Evolutionary conservation across 2,329 filamentous ascomycete species (phyloP).

Genomic region (Pestalotiopsis sp.): DNA sequence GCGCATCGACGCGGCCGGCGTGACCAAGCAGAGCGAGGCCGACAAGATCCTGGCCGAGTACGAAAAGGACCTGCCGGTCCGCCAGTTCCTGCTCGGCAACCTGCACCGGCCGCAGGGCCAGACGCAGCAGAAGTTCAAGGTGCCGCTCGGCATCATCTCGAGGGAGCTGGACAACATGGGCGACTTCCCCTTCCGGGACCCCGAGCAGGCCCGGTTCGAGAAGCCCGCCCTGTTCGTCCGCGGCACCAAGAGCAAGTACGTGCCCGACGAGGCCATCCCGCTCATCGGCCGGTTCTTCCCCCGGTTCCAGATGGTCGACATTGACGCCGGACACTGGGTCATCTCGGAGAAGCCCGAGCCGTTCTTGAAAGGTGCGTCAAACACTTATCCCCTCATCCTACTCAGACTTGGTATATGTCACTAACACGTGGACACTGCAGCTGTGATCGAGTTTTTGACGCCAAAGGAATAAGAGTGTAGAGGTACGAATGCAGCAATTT

Average conservation of each 20-base stretch:
- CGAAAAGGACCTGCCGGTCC: conserved; percentile 75
- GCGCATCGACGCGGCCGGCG: conserved; percentile 69
- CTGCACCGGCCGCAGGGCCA: conserved; percentile 59
- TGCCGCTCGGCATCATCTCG: conserved; percentile 75
- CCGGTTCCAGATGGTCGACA: conserved; percentile 69
- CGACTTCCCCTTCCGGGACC: conserved; percentile 84
- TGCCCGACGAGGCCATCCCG: conserved; percentile 80
- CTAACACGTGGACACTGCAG: conserved; percentile 37
- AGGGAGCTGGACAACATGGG: conserved; percentile 74
- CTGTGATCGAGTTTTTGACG: conserved; percentile 65
- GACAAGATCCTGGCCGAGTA: conserved; percentile 77
- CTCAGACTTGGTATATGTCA: conserved; percentile 12
- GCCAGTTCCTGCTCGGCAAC: conserved; percentile 92
- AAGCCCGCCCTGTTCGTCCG: conserved; percentile 82
- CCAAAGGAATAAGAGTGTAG: conserved; percentile 43
- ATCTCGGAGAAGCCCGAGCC: conserved; percentile 85
- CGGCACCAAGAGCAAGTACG: conserved; percentile 76
- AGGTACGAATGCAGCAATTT: conserved; percentile 26
- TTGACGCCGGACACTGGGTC: conserved; percentile 85
- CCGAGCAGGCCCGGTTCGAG: conserved; percentile 67
- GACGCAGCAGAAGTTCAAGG: conserved; percentile 70
- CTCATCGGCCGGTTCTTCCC: conserved; percentile 83
- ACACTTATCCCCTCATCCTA: neutral
- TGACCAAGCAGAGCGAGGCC: conserved; percentile 75
- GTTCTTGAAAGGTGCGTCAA: conserved; percentile 69